These are phyloP conservation scores for Coemansia sp. DNA, from an alignment of 371 early-diverging fungal genomes.

Conservation along the genomic window DNA sequence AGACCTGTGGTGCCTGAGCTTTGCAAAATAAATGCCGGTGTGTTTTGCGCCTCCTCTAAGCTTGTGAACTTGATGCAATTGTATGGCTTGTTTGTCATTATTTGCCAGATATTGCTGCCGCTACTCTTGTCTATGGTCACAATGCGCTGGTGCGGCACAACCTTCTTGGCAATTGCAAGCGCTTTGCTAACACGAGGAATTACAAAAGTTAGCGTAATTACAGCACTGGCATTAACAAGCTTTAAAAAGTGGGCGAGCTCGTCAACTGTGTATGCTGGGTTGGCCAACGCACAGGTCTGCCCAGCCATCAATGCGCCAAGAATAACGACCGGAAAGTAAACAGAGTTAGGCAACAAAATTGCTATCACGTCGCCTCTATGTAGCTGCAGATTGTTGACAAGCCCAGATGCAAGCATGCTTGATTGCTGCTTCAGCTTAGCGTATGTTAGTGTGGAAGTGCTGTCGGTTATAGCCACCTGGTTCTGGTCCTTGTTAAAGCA, in stretches of 20 bases:
- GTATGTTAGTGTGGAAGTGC: background rate
- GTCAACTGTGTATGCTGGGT: background rate
- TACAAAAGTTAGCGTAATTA: background rate
- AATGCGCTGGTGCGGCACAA: background rate
- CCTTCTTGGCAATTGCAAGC: background rate
- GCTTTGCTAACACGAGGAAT: background rate
- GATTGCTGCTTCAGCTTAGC: background rate
- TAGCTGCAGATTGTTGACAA: background rate
- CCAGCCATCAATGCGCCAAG: background rate
- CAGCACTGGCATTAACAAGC: background rate
- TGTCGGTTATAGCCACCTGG: background rate
- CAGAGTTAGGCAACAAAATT: background rate
- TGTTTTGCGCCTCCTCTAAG: background rate
- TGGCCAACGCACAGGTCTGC: background rate
- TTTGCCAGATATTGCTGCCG: background rate
- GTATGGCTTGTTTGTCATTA: background rate
- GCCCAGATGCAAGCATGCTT: background rate
- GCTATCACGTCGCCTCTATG: background rate
- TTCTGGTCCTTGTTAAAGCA: background rate
- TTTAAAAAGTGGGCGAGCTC: background rate
- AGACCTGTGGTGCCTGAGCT: slow-evolving; percentile 73
- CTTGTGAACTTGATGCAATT: background rate
- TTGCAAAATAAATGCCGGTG: background rate
- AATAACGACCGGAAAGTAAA: background rate
- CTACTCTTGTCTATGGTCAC: background rate